A percentile compares a stretch with the other conserved stretches of the same genome.
Conservation (phyloP, 768 basidiomycete species). For the Termitomyces sp. region DNA sequence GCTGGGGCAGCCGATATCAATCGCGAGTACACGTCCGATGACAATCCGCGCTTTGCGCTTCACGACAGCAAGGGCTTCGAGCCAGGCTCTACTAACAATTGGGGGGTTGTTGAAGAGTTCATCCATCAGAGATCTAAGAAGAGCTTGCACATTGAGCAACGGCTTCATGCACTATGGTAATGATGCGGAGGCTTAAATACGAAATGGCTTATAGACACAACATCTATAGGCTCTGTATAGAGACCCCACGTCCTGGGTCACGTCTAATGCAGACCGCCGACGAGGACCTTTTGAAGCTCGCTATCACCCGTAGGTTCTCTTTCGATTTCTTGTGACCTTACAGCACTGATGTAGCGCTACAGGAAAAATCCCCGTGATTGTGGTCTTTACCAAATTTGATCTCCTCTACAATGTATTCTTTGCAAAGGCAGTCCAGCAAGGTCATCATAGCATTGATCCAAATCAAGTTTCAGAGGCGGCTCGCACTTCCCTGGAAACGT, state of each 20-base stretch:
- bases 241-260: neutral
- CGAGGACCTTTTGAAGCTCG: neutral
- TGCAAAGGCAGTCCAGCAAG: neutral
- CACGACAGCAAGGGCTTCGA: neutral
- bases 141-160: neutral
- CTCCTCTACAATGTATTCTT: neutral
- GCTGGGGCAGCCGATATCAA: neutral
- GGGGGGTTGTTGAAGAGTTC: neutral
- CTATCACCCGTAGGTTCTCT: neutral
- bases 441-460: neutral
- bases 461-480: neutral
- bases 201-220: neutral
- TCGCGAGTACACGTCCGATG: neutral
- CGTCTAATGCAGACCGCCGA: neutral
- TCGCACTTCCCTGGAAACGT: neutral
- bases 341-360: neutral
- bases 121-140: neutral
- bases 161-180: neutral
- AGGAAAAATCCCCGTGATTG: conserved; percentile 1
- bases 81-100: neutral
- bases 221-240: neutral
- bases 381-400: conserved; percentile 1
- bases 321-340: neutral
- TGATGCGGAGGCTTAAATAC: too few species aligned
- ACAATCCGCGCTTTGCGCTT: neutral